phyloP scores from a whole-genome alignment of 1,284 basidiomycete genomes.

The Takashimella tepidaria region DNA sequence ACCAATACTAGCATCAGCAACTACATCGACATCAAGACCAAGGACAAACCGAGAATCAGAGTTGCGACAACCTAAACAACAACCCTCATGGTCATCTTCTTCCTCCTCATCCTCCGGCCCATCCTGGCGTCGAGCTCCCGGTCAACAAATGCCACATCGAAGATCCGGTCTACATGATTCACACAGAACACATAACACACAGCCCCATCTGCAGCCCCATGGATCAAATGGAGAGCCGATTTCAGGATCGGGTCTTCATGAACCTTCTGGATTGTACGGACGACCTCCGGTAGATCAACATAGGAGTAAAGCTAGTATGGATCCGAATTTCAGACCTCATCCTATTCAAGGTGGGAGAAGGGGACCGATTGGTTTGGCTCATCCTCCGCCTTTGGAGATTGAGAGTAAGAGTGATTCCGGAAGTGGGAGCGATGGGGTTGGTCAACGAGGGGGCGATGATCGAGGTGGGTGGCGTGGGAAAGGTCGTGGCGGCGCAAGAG shows the following conservation, averaged over 20 bases:
- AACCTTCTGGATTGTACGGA: too few species aligned
- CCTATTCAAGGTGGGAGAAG: slow-evolving; percentile 35
- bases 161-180: too few species aligned
- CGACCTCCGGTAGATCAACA: too few species aligned
- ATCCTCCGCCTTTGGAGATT: slow-evolving; percentile 27
- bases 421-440: not conserved
- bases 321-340: slow-evolving; percentile 18
- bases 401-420: slow-evolving; percentile 6
- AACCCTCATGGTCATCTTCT: too few species aligned
- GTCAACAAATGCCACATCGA: too few species aligned
- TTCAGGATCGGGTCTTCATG: too few species aligned
- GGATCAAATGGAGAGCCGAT: too few species aligned
- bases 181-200: too few species aligned
- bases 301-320: not conserved
- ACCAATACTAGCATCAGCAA: too few species aligned
- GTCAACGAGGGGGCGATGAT: not conserved
- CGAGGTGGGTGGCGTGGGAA: slow-evolving; percentile 2
- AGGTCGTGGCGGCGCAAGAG: not conserved
- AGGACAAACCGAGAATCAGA: not conserved
- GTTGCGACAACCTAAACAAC: slow-evolving; percentile 2
- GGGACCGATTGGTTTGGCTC: slow-evolving; percentile 33
- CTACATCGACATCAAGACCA: not conserved
- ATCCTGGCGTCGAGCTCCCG: not conserved
- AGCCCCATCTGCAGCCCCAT: too few species aligned
- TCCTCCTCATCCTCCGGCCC: not conserved